Evolutionary conservation across 345 rosid genomes (phyloP).

Genomic region (Ceriops zippeliana): DNA sequence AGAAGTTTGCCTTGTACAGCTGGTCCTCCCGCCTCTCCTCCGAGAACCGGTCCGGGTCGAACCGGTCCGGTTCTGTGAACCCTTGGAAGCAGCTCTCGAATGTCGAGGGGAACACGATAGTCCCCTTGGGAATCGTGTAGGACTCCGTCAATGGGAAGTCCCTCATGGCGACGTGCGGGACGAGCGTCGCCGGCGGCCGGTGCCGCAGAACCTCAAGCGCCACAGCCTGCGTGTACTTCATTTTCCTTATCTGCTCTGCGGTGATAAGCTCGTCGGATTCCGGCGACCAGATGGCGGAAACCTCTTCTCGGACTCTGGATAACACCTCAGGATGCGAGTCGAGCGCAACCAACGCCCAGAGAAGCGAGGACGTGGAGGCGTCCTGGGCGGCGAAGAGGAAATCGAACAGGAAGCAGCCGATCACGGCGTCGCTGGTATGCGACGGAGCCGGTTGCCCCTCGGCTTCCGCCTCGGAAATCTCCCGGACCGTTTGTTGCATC

Average conservation of each 20-base stretch:
- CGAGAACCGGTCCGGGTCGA: conserved; percentile 75
- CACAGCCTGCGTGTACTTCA: conserved; percentile 80
- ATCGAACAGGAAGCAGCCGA: conserved; percentile 69
- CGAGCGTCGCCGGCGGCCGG: conserved; percentile 76
- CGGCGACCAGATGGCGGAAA: conserved; percentile 63
- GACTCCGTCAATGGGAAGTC: conserved; percentile 65
- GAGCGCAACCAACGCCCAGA: conserved; percentile 72
- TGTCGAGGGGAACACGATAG: conserved; percentile 78
- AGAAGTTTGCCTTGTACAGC: conserved; percentile 47
- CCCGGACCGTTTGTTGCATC: conserved; percentile 62
- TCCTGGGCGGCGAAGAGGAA: conserved; percentile 87
- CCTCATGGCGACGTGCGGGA: conserved; percentile 68
- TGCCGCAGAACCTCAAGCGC: conserved; percentile 83
- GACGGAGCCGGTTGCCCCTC: conserved; percentile 37
- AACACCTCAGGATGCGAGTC: conserved; percentile 74
- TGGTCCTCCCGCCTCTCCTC: conserved; percentile 59
- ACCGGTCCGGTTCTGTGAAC: conserved; percentile 58
- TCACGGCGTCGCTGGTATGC: conserved; percentile 45
- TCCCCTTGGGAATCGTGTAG: conserved; percentile 73
- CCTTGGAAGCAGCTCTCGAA: conserved; percentile 85
- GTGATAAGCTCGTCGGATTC: conserved; percentile 54
- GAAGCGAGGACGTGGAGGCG: conserved; percentile 81
- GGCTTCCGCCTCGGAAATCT: conserved; percentile 28
- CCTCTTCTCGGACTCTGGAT: conserved; percentile 60
- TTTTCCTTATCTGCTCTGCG: conserved; percentile 54